Conservation (phyloP, 2,329 filamentous ascomycete genomes). For the Colletotrichum spinosum region DNA sequence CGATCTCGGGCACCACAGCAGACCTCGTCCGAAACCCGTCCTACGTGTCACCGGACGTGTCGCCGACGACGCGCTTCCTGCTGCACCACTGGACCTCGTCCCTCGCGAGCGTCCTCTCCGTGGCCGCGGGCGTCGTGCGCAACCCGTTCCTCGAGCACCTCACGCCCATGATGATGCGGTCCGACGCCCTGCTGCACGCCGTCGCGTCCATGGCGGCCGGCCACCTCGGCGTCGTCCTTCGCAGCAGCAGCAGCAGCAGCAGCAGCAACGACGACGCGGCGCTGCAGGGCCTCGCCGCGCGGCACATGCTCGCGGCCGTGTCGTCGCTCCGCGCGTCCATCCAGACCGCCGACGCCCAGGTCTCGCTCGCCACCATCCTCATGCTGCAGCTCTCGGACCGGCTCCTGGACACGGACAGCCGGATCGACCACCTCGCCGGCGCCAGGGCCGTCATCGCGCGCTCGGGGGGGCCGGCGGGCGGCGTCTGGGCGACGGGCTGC, state of each 20-base stretch:
- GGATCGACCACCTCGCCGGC: constrained; percentile 45
- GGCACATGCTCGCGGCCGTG: constrained; percentile 41
- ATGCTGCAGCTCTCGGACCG: constrained; percentile 47
- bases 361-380: constrained; percentile 46
- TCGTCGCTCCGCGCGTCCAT: constrained; percentile 17
- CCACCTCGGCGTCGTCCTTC: constrained; percentile 45
- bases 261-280: constrained; percentile 30
- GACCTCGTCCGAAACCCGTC: constrained; percentile 26
- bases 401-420: constrained; percentile 44
- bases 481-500: constrained; percentile 33
- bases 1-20: background rate
- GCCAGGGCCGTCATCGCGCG: constrained; percentile 45
- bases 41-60: constrained; percentile 5
- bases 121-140: constrained; percentile 39
- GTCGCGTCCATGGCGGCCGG: constrained; percentile 46
- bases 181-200: constrained; percentile 43
- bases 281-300: constrained; percentile 40
- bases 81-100: constrained; percentile 46
- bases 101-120: constrained; percentile 44
- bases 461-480: constrained; percentile 26
- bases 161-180: constrained; percentile 45
- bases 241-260: constrained; percentile 12
- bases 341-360: constrained; percentile 37
- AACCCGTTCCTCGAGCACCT: constrained; percentile 47
- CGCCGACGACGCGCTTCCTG: constrained; percentile 36